Conservation (phyloP, 176 grass and related monocot species). For the Musa beccarii region DNA sequence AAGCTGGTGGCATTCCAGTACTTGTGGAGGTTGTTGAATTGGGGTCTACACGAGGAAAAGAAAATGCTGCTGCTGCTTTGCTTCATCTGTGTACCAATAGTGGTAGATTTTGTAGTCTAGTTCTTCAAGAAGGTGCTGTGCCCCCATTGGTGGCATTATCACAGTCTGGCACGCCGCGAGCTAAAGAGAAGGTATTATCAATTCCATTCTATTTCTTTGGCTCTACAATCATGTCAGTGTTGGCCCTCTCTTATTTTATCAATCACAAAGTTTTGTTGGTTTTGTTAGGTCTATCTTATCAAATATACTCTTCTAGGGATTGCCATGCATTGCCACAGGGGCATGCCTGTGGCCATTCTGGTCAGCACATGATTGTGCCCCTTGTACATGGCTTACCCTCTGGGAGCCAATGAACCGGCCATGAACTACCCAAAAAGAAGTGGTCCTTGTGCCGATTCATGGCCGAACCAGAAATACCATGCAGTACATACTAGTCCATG, state of each 20-base stretch:
- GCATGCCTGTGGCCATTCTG: too few species aligned
- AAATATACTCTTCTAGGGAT: too few species aligned
- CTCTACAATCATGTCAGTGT: neutral
- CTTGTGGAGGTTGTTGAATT: slow-evolving; percentile 87
- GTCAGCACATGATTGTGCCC: too few species aligned
- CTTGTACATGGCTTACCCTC: too few species aligned
- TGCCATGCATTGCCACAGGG: too few species aligned
- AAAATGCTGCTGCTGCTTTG: slow-evolving; percentile 60
- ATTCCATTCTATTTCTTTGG: slow-evolving; percentile 4
- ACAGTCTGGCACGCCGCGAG: slow-evolving; percentile 62
- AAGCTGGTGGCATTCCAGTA: slow-evolving; percentile 51
- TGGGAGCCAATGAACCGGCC: too few species aligned
- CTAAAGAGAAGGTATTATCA: slow-evolving; percentile 65
- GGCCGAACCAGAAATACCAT: too few species aligned
- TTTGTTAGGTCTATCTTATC: too few species aligned
- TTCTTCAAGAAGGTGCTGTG: slow-evolving; percentile 72
- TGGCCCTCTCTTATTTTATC: neutral
- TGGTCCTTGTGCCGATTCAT: too few species aligned
- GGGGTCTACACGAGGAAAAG: slow-evolving; percentile 60
- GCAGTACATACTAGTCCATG: too few species aligned
- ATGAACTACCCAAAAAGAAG: too few species aligned
- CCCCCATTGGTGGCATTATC: slow-evolving; percentile 69
- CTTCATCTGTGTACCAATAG: slow-evolving; percentile 67
- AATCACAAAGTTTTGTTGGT: neutral
- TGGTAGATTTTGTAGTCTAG: slow-evolving; percentile 53